Evolutionary conservation across 495 filamentous ascomycete genomes (phyloP), one percentile per base, ranked within the genome.

Genomic region (Aspergillus kassunensis): DNA sequence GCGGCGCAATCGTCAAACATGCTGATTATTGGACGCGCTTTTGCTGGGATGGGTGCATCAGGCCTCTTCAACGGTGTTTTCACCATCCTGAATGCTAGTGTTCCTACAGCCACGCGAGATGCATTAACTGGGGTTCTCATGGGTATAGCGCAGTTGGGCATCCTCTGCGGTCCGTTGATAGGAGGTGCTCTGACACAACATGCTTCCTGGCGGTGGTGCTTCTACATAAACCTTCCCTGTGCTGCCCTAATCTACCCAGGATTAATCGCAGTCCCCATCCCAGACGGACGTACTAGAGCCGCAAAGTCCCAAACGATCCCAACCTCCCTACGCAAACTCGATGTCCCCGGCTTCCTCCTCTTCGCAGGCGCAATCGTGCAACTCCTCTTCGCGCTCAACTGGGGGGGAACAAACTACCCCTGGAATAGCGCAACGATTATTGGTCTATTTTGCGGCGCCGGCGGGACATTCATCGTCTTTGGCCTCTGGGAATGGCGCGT

Each of bases 121-220:
- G 49, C 30, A 0, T 0, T 49, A 11, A 33, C 33, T 25, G 36
- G 46, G 13, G 16, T 50, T 1, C 29, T 50, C 11, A 41, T 45
- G 47, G 25, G 23, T 67, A 62, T 71, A 11, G 55, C 53, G 3
- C 67, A 72, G 44, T 33, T 75, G 2, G 75, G 67, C 2, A 24
- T 69, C 2, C 69, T 76, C 0, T 36, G 66, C 7, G 80, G 82
- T 0, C 83, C 83, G 0, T 48, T 86, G 21, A 55, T 86, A 18
- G 82, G 83, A 41, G 82, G 82, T 15, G 67, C 73, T 1, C 70
- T 86, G 9, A 85, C 83, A 0, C 61, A 78, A 34, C 74, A 80
- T 39, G 65, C 69, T 2, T 66, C 67, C 10, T 80, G 76, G 79
- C 60, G 78, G 53, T 81, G 77, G 77, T 80, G 78, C 44, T 82